Percentiles rank a stretch among this genome's conserved stretches.
These are phyloP conservation scores for Vaccinium darrowii DNA, from an alignment of 148 eudicot genomes.

Conservation along the genomic window DNA sequence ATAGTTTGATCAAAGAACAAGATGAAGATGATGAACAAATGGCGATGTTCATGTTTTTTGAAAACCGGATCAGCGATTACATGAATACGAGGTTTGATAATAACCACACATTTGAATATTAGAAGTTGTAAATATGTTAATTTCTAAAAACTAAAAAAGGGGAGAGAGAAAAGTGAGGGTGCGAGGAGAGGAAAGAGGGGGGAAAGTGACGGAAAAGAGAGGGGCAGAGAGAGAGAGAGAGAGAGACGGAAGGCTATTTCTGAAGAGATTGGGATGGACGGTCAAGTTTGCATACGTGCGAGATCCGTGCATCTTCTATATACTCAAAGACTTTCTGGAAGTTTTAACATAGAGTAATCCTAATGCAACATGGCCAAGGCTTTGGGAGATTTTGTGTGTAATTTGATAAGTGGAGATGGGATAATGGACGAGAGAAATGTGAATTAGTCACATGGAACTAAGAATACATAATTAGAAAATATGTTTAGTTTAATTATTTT, in stretches of 20 bases:
- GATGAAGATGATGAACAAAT: background rate
- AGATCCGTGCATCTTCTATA: no score
- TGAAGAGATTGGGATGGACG: no score
- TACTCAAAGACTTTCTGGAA: no score
- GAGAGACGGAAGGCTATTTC: no score
- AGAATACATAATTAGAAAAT: background rate
- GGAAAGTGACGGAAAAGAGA: no score
- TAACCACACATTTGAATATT: background rate
- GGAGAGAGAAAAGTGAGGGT: no score
- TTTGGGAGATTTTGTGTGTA: background rate
- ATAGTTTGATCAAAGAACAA: background rate
- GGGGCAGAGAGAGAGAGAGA: no score
- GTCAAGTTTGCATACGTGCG: no score
- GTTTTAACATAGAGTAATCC: background rate
- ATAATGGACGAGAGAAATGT: no score
- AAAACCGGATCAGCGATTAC: background rate
- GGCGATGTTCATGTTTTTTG: background rate
- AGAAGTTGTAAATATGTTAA: no score
- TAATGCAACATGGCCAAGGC: background rate
- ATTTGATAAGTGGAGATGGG: background rate
- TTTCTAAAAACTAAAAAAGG: no score
- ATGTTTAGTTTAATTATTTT: background rate
- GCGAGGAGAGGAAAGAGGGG: no score
- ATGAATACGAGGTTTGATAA: slow-evolving; percentile 5
- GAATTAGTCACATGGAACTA: background rate